These are phyloP conservation scores for Termitomyces sp. DNA, from an alignment of 768 basidiomycete species.

Conservation along the genomic window DNA sequence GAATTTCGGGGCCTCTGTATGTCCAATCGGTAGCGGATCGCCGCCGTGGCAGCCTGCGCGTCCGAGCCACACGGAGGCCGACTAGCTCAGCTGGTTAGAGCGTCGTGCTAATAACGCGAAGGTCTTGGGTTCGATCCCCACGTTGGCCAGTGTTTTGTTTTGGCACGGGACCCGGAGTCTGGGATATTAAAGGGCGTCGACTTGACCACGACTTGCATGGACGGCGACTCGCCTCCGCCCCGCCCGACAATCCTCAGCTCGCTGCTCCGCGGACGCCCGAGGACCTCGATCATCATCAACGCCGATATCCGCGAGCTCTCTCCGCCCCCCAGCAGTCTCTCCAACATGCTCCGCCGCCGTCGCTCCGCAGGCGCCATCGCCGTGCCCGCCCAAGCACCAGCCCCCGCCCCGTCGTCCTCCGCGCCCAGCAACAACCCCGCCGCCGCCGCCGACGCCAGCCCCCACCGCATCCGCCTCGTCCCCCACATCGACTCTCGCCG, in stretches of 20 bases:
- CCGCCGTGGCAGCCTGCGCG: no score
- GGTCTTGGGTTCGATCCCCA: slow-evolving; percentile 68
- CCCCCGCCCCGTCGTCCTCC: slow-evolving; percentile 1
- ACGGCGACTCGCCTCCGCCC: slow-evolving; percentile 36
- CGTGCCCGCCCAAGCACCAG: not conserved
- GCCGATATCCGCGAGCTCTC: slow-evolving; percentile 33
- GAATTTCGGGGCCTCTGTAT: no score
- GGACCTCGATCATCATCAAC: slow-evolving; percentile 44
- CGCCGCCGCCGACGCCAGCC: slow-evolving; percentile 2
- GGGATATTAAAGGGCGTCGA: not conserved
- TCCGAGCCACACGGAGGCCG: no score
- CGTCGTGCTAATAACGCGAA: slow-evolving; percentile 87
- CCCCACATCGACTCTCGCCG: slow-evolving; percentile 91
- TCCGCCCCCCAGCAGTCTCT: slow-evolving; percentile 16
- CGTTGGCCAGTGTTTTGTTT: slow-evolving; percentile 34
- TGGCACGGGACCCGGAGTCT: not conserved
- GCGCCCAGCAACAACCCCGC: not conserved
- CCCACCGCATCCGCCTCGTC: slow-evolving; percentile 85
- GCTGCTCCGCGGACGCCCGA: slow-evolving; percentile 63
- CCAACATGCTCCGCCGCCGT: slow-evolving; percentile 53
- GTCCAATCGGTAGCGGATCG: no score
- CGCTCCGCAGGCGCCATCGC: slow-evolving; percentile 54
- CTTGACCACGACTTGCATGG: slow-evolving; percentile 8
- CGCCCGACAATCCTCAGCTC: slow-evolving; percentile 67
- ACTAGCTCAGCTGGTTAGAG: slow-evolving; percentile 68